A percentile compares a stretch with the other conserved stretches of the same genome.
Conservation (phyloP, 1,284 basidiomycete species). For the Veloporphyrellus conicus region DNA sequence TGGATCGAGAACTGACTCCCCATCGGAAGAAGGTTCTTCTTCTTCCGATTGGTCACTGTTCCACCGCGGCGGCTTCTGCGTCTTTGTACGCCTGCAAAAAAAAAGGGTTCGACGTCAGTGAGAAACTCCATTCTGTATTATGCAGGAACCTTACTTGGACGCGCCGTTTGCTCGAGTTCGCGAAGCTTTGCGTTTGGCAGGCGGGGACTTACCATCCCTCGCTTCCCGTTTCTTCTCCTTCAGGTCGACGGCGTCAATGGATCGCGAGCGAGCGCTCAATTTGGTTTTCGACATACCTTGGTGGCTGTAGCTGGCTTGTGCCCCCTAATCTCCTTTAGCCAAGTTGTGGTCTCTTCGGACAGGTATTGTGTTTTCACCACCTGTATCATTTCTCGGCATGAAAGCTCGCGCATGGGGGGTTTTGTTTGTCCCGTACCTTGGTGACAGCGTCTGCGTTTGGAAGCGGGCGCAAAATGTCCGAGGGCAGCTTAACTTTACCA, state of each 20-base stretch:
- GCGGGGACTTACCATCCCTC: slow-evolving; percentile 34
- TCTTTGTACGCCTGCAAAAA: slow-evolving; percentile 31
- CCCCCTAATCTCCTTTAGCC: slow-evolving; percentile 44
- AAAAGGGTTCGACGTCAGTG: slow-evolving; percentile 21
- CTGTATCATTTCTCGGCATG: slow-evolving; percentile 33
- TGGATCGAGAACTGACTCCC: slow-evolving; percentile 24
- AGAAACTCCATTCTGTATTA: background rate
- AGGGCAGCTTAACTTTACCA: slow-evolving; percentile 74
- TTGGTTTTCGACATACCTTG: slow-evolving; percentile 18
- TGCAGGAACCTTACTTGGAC: slow-evolving; percentile 37
- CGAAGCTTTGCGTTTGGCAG: slow-evolving; percentile 41
- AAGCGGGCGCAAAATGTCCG: slow-evolving; percentile 73
- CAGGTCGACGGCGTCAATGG: background rate
- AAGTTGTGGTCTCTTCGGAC: slow-evolving; percentile 52
- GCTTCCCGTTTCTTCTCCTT: slow-evolving; percentile 36
- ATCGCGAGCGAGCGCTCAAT: background rate
- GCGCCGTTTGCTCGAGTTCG: slow-evolving; percentile 37
- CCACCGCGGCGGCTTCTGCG: slow-evolving; percentile 30
- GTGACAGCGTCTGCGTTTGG: slow-evolving; percentile 60
- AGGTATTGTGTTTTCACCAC: slow-evolving; percentile 64
- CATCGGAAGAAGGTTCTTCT: slow-evolving; percentile 32
- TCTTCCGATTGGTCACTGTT: slow-evolving; percentile 37
- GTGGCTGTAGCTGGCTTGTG: slow-evolving; percentile 16
- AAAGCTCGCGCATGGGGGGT: background rate
- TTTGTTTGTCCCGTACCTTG: slow-evolving; percentile 41